A percentile compares a stretch with the other conserved stretches of the same genome.
Conservation (phyloP, 2,329 filamentous ascomycete genomes). For the Pyricularia sp. region DNA sequence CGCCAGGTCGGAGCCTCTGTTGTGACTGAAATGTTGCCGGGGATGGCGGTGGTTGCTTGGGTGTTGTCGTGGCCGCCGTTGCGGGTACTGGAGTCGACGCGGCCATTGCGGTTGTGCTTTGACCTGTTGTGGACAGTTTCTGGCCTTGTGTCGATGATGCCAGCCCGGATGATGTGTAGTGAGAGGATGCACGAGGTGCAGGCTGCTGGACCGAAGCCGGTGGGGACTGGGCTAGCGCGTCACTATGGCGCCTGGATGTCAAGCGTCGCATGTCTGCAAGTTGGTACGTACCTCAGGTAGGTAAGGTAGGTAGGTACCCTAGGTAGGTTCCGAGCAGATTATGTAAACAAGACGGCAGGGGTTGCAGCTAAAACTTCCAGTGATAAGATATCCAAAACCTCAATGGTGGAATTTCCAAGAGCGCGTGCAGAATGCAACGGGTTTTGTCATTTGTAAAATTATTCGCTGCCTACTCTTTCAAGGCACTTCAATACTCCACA, state of each 20-base stretch:
- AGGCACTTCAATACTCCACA: not conserved
- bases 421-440: not conserved
- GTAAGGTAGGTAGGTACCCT: too few species aligned
- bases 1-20: not conserved
- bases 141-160: not conserved
- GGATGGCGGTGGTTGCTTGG: not conserved
- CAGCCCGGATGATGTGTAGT: not conserved
- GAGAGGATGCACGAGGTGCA: conserved; percentile 3
- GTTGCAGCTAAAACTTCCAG: not conserved
- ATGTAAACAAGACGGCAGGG: not conserved
- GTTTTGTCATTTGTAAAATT: not conserved
- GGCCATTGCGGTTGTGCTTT: not conserved
- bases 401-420: not conserved
- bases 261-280: not conserved
- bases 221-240: not conserved
- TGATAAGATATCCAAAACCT: not conserved
- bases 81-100: conserved; percentile 24
- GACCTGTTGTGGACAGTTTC: not conserved
- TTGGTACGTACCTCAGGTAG: not conserved
- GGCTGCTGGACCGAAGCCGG: conserved; percentile 10
- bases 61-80: conserved; percentile 24
- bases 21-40: not conserved
- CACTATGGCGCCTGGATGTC: not conserved
- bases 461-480: not conserved
- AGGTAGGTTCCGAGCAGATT: not conserved